These are phyloP conservation scores for Geosmithia putterillii DNA, from an alignment of 2,329 filamentous ascomycete species.

Conservation along the genomic window DNA sequence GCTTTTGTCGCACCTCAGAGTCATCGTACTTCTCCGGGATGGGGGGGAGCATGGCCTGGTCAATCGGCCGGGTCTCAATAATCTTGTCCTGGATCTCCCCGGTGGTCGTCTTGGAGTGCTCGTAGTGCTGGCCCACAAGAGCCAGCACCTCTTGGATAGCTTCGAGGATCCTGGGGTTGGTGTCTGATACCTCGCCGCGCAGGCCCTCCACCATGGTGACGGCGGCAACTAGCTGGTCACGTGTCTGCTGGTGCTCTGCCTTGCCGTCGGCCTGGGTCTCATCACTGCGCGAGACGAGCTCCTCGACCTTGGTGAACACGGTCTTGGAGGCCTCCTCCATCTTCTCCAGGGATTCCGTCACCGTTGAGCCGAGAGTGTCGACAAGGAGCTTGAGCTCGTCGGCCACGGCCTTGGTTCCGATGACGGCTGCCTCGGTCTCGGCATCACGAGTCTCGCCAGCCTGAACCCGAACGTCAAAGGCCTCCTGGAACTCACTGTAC, in stretches of 20 bases:
- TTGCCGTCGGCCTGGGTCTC: constrained; percentile 63
- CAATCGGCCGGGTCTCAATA: constrained; percentile 46
- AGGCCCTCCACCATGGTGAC: constrained; percentile 62
- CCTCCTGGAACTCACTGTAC: constrained; percentile 73
- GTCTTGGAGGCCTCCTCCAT: constrained; percentile 80
- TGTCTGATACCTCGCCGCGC: constrained; percentile 67
- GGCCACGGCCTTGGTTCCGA: constrained; percentile 64
- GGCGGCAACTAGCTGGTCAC: constrained; percentile 67
- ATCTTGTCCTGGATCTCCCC: constrained; percentile 45
- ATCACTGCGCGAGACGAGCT: constrained; percentile 63
- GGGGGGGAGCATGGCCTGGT: constrained; percentile 31
- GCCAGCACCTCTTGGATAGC: constrained; percentile 76
- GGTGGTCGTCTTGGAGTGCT: constrained; percentile 63
- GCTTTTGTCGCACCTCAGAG: constrained; percentile 14
- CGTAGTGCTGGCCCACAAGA: constrained; percentile 76
- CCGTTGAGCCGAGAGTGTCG: constrained; percentile 68
- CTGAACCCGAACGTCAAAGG: constrained; percentile 61
- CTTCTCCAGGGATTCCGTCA: constrained; percentile 75
- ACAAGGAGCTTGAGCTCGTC: constrained; percentile 82
- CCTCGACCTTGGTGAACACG: constrained; percentile 72
- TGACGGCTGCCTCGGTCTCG: constrained; percentile 61
- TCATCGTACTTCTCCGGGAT: constrained; percentile 50
- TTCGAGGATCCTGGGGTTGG: constrained; percentile 79
- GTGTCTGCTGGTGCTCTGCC: constrained; percentile 70
- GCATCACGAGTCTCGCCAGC: constrained; percentile 61